These are phyloP conservation scores for Neofusicoccum laricinum DNA, from an alignment of 2,329 filamentous ascomycete genomes.

Conservation along the genomic window DNA sequence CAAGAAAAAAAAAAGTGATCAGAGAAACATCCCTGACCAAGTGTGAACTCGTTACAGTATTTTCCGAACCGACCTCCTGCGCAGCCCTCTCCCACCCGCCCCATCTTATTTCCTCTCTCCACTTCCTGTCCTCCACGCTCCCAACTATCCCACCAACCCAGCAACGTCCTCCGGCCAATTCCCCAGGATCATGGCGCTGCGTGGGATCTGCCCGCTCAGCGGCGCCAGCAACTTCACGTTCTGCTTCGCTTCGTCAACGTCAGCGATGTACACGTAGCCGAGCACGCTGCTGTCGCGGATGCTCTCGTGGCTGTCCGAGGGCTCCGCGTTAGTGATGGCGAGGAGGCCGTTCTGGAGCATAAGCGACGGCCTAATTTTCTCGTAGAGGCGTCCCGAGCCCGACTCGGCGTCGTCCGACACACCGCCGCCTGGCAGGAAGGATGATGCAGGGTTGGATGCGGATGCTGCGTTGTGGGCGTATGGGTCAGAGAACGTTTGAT, in stretches of 20 bases:
- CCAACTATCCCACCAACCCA: constrained; percentile 56
- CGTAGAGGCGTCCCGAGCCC: constrained; percentile 46
- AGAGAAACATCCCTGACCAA: too few relatives aligned
- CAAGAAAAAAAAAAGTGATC: neutral
- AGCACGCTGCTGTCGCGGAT: constrained; percentile 80
- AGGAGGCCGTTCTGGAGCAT: constrained; percentile 78
- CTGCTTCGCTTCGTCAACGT: constrained; percentile 81
- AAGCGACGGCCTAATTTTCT: constrained; percentile 63
- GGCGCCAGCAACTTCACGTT: constrained; percentile 81
- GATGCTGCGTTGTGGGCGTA: neutral
- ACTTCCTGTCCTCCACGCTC: neutral
- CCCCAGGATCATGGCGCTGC: constrained; percentile 78
- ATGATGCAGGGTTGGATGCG: neutral
- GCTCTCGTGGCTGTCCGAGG: constrained; percentile 65
- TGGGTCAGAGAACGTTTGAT: neutral
- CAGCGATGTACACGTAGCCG: constrained; percentile 89
- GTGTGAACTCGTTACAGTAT: too few relatives aligned
- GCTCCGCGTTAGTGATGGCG: constrained; percentile 75
- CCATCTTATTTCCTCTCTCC: neutral
- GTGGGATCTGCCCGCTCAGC: constrained; percentile 75
- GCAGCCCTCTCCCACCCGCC: neutral
- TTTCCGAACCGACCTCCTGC: too few relatives aligned
- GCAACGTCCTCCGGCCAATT: constrained; percentile 83
- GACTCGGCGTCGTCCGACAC: constrained; percentile 49
- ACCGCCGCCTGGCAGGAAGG: constrained; percentile 40